Evolutionary conservation across 257 asterid genomes (phyloP), one percentile per base, ranked within the genome.

Genomic region (Plantago ovata): DNA sequence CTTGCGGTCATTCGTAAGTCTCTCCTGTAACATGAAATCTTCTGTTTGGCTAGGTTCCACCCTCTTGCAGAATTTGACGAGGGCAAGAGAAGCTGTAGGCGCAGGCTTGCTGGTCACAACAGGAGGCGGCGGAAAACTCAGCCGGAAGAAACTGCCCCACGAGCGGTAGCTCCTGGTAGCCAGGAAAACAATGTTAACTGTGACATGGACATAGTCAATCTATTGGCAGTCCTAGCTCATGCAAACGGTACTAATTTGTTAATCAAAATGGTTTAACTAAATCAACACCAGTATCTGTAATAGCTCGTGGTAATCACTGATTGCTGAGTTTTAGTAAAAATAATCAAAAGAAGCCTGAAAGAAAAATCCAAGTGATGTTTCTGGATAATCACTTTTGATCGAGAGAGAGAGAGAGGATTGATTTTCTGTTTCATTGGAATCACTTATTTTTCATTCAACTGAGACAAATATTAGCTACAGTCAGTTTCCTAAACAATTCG

Each of bases 81-180:
- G 81, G 98, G 95, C 23, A 91, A 91, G 75, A 78, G 98, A 76
- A 91, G 98, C 64, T 91, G 98, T 69, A 84, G 98, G 76, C 88
- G 96, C 21, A 79, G 96, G 61, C 92, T 91, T 43, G 98, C 98
- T 61, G 98, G 98, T 47, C 98, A 91, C 71, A 91, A 91, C 74
- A 70, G 87, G 75, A 79, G 98, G 87, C 85, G 98, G 75, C 85
- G 98, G 72, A 91, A 91, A 75, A 85, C 89, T 56, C 86, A 83
- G 63, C 94, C 89, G 13, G 95, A 91, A 62, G 96, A 85, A 38
- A 68, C 72, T 60, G 42, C 77, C 19, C 70, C 85, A 44, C 77
- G 64, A 32, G 58, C 70, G 62, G 57, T 68, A 42, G 71, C 68
- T 48, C 86, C 89, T 19, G 70, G 69, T 39, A 76, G 49, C 64